Percentiles rank a stretch among this genome's conserved stretches.
phyloP scores from a whole-genome alignment of 2,329 filamentous ascomycete genomes.

The Cercospora zeae-maydis region DNA sequence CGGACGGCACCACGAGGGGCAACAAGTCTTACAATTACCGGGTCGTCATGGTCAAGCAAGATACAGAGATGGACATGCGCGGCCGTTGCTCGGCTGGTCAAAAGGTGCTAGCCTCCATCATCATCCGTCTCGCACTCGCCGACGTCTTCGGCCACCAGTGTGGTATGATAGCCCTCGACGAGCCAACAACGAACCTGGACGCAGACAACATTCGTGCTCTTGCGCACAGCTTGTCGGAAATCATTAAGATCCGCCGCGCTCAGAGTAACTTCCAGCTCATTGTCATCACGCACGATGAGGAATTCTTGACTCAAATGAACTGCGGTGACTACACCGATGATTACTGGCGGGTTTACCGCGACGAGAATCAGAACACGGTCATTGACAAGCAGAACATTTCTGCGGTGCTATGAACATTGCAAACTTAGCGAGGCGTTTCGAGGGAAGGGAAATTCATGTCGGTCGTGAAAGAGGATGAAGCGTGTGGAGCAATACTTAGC shows the following conservation, averaged over 20 bases:
- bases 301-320: conserved; percentile 89
- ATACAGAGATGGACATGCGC: conserved; percentile 98
- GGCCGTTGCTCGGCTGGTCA: conserved; percentile 95
- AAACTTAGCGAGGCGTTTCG: conserved; percentile 7
- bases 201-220: conserved; percentile 89
- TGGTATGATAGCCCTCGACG: conserved; percentile 92
- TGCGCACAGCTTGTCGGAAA: conserved; percentile 77
- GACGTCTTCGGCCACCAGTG: conserved; percentile 97
- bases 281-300: conserved; percentile 97
- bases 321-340: conserved; percentile 89
- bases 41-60: conserved; percentile 94
- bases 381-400: conserved; percentile 62
- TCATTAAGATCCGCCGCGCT: conserved; percentile 76
- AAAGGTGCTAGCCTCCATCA: conserved; percentile 93
- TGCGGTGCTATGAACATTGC: conserved; percentile 14
- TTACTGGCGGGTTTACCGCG: conserved; percentile 82
- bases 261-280: conserved; percentile 97
- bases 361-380: conserved; percentile 79
- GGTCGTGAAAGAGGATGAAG: not conserved
- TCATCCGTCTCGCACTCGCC: conserved; percentile 91
- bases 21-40: conserved; percentile 95
- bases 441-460: not conserved
- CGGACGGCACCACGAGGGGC: conserved; percentile 65
- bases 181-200: conserved; percentile 96
- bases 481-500: too few relatives aligned